Evolutionary conservation across 441 rosid species (phyloP), one percentile per base, ranked within the genome.

Genomic region (Kokia cookei): DNA sequence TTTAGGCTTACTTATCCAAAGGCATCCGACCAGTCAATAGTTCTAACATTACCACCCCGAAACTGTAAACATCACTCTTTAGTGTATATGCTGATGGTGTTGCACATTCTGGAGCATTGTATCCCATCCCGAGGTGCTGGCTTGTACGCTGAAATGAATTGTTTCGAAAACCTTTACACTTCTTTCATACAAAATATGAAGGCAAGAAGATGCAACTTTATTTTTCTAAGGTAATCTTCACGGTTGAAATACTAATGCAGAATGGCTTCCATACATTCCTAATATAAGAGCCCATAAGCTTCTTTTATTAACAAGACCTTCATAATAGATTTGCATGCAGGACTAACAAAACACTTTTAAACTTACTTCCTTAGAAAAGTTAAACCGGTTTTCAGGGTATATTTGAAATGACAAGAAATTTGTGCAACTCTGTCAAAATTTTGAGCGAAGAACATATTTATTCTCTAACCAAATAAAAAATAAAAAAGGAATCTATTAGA

Each of bases 41-140:
- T 86, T 96, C 99, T 72, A 96, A 76, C 99, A 92, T 93, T 65
- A 92, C 97, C 75, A 93, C 97, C 37, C 98, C 99, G 62, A 92
- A 93, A 76, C 98, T 88, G 86, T 93, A 96, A 15, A 92, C 82
- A 58, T 96, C 99, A 62, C 99, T 92, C 90, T 91, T 93, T 73
- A 83, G 32, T 13, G 98, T 89, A 76, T 93, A 96, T 15, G 91
- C 90, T 10, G 88, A 82, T 27, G 97, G 90, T 50, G 68, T 86
- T 50, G 83, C 80, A 83, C 97, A 92, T 80, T 96, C 97, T 17
- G 99, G 99, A 13, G 97, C 97, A 77, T 84, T 93, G 77, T 96
- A 96, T 78, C 98, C 99, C n/a, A 71, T 85, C 55, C 98, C 98
- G 6, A 87, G 94, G 79, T 91, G 92, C 79, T 90, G 96, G 86